Percentiles rank a stretch among this genome's conserved stretches.
Conservation (phyloP, 2,329 filamentous ascomycete genomes). For the Grosmannia huntii region DNA sequence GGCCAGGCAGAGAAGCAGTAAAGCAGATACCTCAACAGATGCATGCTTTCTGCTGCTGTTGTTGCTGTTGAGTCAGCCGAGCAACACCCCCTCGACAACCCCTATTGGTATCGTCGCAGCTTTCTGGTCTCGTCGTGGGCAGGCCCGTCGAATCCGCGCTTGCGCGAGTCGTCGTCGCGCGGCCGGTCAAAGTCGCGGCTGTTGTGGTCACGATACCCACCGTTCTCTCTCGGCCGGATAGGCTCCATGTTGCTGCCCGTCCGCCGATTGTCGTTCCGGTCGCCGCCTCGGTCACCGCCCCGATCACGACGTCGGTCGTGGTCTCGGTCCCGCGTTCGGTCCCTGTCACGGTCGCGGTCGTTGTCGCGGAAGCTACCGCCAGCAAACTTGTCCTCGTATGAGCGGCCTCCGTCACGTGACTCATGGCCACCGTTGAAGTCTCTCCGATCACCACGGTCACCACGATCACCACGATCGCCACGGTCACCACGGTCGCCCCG, state of each 20-base stretch:
- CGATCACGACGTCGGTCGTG: constrained; percentile 25
- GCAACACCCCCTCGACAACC: background rate
- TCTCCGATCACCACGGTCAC: constrained; percentile 20
- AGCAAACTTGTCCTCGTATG: constrained; percentile 28
- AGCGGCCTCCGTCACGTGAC: constrained; percentile 28
- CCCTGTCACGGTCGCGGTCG: constrained; percentile 23
- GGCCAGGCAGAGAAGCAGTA: constrained; percentile 3
- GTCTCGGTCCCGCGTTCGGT: constrained; percentile 25
- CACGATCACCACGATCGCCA: constrained; percentile 7
- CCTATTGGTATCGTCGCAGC: constrained; percentile 47
- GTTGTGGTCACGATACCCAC: constrained; percentile 19
- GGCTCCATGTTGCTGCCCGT: constrained; percentile 17
- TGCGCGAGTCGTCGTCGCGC: constrained; percentile 42
- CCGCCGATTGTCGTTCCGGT: constrained; percentile 31
- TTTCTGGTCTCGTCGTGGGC: constrained; percentile 67
- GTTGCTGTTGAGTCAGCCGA: background rate
- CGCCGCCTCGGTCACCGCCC: constrained; percentile 32
- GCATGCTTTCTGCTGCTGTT: background rate
- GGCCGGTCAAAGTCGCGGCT: constrained; percentile 20
- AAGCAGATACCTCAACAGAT: background rate
- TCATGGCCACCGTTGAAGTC: constrained; percentile 35
- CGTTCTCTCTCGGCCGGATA: constrained; percentile 15
- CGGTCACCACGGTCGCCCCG: constrained; percentile 31
- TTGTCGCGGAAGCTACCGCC: constrained; percentile 27
- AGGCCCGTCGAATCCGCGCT: constrained; percentile 66